phyloP scores from a whole-genome alignment of 2,329 filamentous ascomycete species.

The Didymella segeticola region DNA sequence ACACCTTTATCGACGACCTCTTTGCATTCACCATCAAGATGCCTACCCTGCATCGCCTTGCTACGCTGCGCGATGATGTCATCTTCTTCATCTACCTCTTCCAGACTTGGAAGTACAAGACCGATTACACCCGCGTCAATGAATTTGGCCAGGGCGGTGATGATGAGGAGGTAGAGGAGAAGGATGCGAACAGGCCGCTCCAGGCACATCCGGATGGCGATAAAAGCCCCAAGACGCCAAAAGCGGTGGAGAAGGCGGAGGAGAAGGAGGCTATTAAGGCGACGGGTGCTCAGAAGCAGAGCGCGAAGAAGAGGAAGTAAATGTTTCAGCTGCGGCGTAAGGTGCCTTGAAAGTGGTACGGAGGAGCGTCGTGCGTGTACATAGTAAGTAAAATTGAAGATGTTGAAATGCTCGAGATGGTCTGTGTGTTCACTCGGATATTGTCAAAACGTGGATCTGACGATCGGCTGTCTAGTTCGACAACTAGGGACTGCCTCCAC shows the following conservation, averaged over 20 bases:
- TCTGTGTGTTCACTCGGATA: too few relatives aligned
- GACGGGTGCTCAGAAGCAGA: constrained; percentile 36
- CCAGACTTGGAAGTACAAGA: constrained; percentile 89
- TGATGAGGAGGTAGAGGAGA: constrained; percentile 67
- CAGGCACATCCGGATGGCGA: constrained; percentile 43
- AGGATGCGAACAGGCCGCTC: constrained; percentile 53
- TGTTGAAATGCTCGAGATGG: too few relatives aligned
- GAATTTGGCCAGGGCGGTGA: constrained; percentile 99
- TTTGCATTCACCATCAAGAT: constrained; percentile 99
- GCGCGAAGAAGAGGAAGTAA: constrained; percentile 44
- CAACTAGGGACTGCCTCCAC: too few relatives aligned
- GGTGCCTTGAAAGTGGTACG: too few relatives aligned
- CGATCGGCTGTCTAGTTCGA: too few relatives aligned
- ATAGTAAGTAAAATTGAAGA: too few relatives aligned
- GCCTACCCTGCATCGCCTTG: constrained; percentile 89
- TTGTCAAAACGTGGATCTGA: too few relatives aligned
- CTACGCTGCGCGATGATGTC: constrained; percentile 91
- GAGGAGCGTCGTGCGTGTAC: too few relatives aligned
- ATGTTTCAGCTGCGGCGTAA: neutral
- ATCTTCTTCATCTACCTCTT: constrained; percentile 99
- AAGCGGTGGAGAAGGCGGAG: constrained; percentile 19
- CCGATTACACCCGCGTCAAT: constrained; percentile 91
- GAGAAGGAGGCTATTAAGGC: constrained; percentile 27
- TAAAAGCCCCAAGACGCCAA: constrained; percentile 33
- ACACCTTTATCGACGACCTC: constrained; percentile 98